Conservation (phyloP, 495 filamentous ascomycete species). For the Lichina pygmaea region DNA sequence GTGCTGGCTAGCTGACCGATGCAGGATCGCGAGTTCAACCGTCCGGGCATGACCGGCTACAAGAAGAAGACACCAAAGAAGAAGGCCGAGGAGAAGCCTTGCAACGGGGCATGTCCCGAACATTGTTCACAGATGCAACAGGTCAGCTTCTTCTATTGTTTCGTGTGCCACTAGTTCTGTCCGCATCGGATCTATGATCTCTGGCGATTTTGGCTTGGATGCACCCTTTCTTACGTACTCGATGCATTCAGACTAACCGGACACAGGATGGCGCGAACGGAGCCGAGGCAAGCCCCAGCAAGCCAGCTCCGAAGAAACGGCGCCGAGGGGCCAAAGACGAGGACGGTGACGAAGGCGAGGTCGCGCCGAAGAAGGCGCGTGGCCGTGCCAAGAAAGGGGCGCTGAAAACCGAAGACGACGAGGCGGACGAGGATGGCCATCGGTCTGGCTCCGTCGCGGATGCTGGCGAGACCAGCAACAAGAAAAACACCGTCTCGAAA, state of each 20-base stretch:
- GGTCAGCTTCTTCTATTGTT: conserved; percentile 7
- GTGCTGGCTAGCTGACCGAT: conserved; percentile 5
- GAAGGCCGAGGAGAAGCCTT: conserved; percentile 8
- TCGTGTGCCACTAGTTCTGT: not conserved
- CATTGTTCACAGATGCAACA: conserved; percentile 2
- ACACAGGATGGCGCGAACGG: conserved; percentile 1
- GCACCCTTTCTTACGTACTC: not conserved
- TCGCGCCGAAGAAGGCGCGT: not conserved
- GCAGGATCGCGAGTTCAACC: conserved; percentile 41
- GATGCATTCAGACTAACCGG: not conserved
- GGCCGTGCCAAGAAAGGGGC: not conserved
- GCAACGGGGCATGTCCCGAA: not conserved
- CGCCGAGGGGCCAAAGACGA: conserved; percentile 13
- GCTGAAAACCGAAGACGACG: not conserved
- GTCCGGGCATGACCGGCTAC: conserved; percentile 36
- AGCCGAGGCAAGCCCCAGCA: conserved; percentile 6
- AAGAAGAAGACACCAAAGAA: conserved; percentile 19
- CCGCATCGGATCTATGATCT: not conserved
- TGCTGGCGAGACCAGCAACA: not conserved
- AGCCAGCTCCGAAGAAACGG: conserved; percentile 16
- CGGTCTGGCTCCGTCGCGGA: not conserved
- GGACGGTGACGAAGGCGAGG: not conserved
- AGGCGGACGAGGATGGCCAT: not conserved
- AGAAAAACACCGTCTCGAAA: not conserved
- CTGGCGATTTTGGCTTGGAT: not conserved